Evolutionary conservation across 2,329 filamentous ascomycete genomes (phyloP).

Genomic region (Botryotinia globosa): DNA sequence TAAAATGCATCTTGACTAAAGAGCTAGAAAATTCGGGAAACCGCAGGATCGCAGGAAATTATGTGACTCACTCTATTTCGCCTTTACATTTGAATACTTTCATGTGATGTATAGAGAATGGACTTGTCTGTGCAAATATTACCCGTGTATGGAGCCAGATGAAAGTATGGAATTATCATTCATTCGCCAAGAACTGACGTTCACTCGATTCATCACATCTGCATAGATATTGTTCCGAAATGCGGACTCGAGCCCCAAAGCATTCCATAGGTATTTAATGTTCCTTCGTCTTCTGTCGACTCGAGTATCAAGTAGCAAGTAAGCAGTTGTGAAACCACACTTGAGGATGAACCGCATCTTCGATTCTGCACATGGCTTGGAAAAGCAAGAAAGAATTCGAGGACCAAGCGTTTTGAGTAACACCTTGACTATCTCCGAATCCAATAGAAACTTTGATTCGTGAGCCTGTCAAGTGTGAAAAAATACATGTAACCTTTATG

Average conservation of each 20-base stretch:
- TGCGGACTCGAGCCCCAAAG: not conserved
- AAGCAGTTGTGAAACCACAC: constrained; percentile 5
- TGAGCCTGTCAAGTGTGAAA: not conserved
- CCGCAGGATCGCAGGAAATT: not conserved
- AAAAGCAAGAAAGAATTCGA: not conserved
- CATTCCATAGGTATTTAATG: not conserved
- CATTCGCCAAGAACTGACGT: not conserved
- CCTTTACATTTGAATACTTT: not conserved
- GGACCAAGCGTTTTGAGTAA: constrained; percentile 14
- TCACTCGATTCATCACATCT: not conserved
- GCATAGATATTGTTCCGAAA: not conserved
- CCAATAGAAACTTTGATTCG: not conserved
- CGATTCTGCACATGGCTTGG: not conserved
- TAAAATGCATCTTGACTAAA: not conserved
- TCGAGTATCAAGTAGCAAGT: not conserved
- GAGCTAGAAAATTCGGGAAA: not conserved
- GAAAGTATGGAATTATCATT: not conserved
- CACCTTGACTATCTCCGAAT: not conserved
- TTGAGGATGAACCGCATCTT: not conserved
- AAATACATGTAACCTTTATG: not conserved
- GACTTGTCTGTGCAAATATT: too few species aligned
- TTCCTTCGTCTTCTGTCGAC: not conserved
- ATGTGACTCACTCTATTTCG: not conserved
- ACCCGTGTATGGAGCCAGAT: not conserved
- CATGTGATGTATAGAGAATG: not conserved